A percentile compares a stretch with the other conserved stretches of the same genome.
These are phyloP conservation scores for Pisolithus tinctorius DNA, from an alignment of 768 basidiomycete genomes.

Conservation along the genomic window DNA sequence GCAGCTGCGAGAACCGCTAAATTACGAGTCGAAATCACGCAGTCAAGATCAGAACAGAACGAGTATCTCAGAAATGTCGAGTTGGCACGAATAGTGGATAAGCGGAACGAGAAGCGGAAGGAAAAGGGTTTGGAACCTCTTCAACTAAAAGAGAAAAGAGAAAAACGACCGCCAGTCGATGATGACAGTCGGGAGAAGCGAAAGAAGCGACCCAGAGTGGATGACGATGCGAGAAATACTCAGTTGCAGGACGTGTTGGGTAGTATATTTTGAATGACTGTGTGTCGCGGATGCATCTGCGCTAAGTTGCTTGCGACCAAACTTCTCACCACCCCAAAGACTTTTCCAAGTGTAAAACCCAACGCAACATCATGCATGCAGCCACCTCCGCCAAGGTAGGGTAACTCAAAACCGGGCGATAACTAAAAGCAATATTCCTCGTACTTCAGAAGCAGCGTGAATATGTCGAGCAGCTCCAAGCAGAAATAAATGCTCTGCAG, in stretches of 20 bases:
- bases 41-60: constrained; percentile 82
- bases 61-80: constrained; percentile 95
- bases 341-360: neutral
- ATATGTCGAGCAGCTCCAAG: constrained; percentile 39
- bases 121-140: constrained; percentile 48
- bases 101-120: constrained; percentile 62
- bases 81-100: constrained; percentile 78
- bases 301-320: no score
- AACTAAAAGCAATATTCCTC: neutral
- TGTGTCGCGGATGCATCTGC: no score
- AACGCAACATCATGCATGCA: constrained; percentile 16
- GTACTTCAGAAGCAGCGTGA: constrained; percentile 43
- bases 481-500: constrained; percentile 44
- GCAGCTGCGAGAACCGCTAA: constrained; percentile 82
- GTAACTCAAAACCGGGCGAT: neutral
- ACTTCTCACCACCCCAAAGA: neutral
- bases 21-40: constrained; percentile 85
- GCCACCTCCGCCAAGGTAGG: constrained; percentile 24
- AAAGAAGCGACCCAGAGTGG: constrained; percentile 6
- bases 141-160: constrained; percentile 16
- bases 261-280: constrained; percentile 40
- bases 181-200: constrained; percentile 7
- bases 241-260: constrained; percentile 40
- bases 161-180: constrained; percentile 10
- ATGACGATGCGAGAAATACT: constrained; percentile 1